phyloP scores from a whole-genome alignment of 78 protist genomes.

The Polysphondylium violaceum region DNA sequence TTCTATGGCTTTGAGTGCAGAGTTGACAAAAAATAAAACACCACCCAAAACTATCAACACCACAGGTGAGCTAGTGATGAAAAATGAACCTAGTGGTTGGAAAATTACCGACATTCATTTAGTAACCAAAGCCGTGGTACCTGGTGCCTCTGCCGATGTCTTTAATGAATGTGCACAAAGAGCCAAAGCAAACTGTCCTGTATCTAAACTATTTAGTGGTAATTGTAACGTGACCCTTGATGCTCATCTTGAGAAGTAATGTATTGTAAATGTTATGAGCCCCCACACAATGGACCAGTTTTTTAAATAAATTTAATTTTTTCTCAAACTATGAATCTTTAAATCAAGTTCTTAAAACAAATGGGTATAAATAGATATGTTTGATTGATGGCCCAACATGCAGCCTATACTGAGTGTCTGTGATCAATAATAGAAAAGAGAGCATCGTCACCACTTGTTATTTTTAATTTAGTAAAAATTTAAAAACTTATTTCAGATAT shows the following conservation, averaged over 20 bases:
- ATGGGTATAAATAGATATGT: too few species aligned
- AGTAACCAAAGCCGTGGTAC: slow-evolving; percentile 6
- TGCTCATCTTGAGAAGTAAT: neutral
- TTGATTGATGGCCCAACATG: too few species aligned
- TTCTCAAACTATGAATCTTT: too few species aligned
- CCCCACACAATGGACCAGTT: too few species aligned
- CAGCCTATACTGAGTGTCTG: too few species aligned
- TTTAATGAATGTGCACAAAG: slow-evolving; percentile 5
- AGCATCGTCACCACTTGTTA: too few species aligned
- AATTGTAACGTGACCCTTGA: neutral
- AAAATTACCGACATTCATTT: slow-evolving; percentile 18
- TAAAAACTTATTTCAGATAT: too few species aligned
- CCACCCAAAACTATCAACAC: slow-evolving; percentile 14
- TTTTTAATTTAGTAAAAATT: too few species aligned
- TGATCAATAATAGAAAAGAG: too few species aligned
- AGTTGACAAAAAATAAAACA: neutral
- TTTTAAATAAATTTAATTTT: too few species aligned
- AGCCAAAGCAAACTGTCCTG: slow-evolving; percentile 52
- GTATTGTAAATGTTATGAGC: too few species aligned
- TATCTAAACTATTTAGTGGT: slow-evolving; percentile 19
- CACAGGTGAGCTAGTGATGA: slow-evolving; percentile 5
- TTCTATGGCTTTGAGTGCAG: slow-evolving; percentile 41
- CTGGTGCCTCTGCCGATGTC: slow-evolving; percentile 5
- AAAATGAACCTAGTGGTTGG: slow-evolving; percentile 30
- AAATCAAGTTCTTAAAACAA: too few species aligned